Conservation (phyloP, 2,329 filamentous ascomycete species). For the Leptodontidium sp. region DNA sequence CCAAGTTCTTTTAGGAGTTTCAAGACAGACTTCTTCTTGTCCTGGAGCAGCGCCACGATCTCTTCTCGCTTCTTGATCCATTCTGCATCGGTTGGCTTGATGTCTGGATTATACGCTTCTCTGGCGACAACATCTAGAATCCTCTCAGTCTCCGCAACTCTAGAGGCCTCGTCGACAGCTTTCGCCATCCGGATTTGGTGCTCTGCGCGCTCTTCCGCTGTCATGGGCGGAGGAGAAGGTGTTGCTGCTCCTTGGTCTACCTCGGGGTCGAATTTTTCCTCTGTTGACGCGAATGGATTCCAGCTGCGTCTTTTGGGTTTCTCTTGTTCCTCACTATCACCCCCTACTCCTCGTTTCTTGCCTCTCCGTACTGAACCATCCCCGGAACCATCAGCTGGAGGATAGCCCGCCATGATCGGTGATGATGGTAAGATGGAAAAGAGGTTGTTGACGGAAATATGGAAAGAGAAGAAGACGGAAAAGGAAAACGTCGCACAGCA, state of each 20-base stretch:
- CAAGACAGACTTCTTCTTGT: neutral
- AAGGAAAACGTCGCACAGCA: neutral
- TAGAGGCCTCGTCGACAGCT: neutral
- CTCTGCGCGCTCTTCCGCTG: conserved; percentile 2
- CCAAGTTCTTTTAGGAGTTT: conserved; percentile 23
- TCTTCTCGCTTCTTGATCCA: conserved; percentile 24
- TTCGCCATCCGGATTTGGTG: neutral
- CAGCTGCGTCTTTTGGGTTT: neutral
- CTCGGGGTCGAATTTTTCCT: neutral
- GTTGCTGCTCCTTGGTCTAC: neutral
- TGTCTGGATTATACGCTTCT: conserved; percentile 26
- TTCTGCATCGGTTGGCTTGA: conserved; percentile 31
- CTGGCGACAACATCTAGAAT: neutral
- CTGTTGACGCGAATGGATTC: conserved; percentile 6
- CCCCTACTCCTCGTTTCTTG: conserved; percentile 7
- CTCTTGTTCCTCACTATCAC: neutral
- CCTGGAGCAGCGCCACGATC: conserved; percentile 23
- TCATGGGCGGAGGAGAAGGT: neutral
- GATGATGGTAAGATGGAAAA: conserved; percentile 9
- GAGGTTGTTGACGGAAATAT: conserved; percentile 11
- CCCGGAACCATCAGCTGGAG: neutral
- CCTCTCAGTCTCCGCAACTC: neutral
- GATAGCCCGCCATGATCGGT: conserved; percentile 16
- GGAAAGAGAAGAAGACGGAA: neutral
- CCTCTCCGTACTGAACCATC: neutral